Percentiles rank a stretch among this genome's conserved stretches.
Conservation (phyloP, 202 grass and related monocot species). For the Setaria viridis region DNA sequence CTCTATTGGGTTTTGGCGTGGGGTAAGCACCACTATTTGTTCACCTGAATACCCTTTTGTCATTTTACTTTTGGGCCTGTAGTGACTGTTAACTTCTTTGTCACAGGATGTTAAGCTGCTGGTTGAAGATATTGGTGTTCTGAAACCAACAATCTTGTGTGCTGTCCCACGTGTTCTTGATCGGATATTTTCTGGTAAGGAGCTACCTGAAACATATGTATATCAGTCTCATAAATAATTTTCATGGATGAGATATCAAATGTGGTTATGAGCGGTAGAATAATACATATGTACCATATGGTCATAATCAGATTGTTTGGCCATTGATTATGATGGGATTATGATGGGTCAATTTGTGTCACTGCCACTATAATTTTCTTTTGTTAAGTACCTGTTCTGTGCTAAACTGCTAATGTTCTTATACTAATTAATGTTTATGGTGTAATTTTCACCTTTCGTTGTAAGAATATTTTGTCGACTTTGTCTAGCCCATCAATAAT, state of each 20-base stretch:
- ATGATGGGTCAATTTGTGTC: constrained; percentile 1
- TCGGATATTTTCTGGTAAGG: constrained; percentile 92
- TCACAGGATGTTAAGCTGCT: constrained; percentile 89
- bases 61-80: constrained; percentile 18
- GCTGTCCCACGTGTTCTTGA: constrained; percentile 98
- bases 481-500: constrained; percentile 10
- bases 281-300: constrained; percentile 18
- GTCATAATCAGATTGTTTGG: constrained; percentile 27
- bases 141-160: constrained; percentile 94
- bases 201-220: constrained; percentile 25
- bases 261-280: constrained; percentile 22
- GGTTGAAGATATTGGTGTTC: constrained; percentile 85
- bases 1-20: constrained; percentile 99
- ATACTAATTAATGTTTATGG: constrained; percentile 22
- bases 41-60: constrained; percentile 21
- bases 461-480: background rate
- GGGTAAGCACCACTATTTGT: constrained; percentile 60
- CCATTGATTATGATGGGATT: background rate
- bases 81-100: constrained; percentile 43
- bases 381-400: background rate
- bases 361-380: background rate
- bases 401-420: background rate
- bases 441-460: constrained; percentile 11
- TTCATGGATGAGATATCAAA: constrained; percentile 30
- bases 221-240: background rate